phyloP scores from a whole-genome alignment of 1,284 basidiomycete species.

The Irpex lacteus region DNA sequence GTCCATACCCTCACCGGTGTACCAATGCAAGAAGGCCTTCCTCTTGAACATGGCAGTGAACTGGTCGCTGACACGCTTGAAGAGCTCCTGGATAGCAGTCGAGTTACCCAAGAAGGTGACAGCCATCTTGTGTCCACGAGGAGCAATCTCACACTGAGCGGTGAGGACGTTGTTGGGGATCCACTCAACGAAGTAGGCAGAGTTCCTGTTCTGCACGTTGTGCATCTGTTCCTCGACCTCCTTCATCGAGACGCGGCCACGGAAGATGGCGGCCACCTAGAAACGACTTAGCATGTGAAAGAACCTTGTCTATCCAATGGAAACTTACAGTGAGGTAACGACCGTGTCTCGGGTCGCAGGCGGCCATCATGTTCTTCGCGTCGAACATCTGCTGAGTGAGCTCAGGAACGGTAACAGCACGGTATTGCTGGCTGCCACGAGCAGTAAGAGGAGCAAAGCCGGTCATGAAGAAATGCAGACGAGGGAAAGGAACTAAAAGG shows the following conservation, averaged over 20 bases:
- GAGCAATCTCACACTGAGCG: slow-evolving; percentile 94
- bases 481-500: slow-evolving; percentile 85
- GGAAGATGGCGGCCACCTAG: slow-evolving; percentile 95
- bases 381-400: slow-evolving; percentile 99
- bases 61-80: slow-evolving; percentile 96
- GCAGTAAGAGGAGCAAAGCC: slow-evolving; percentile 96
- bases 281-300: background rate
- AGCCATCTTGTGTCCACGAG: slow-evolving; percentile 92
- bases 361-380: slow-evolving; percentile 98
- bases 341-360: slow-evolving; percentile 92
- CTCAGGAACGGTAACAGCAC: slow-evolving; percentile 94
- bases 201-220: slow-evolving; percentile 96
- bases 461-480: slow-evolving; percentile 99
- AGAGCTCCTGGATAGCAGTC: slow-evolving; percentile 95
- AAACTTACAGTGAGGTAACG: slow-evolving; percentile 82
- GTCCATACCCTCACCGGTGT: slow-evolving; percentile 98
- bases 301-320: background rate
- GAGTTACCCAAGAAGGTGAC: slow-evolving; percentile 98
- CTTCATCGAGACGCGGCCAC: slow-evolving; percentile 98
- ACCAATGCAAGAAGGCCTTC: slow-evolving; percentile 99
- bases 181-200: slow-evolving; percentile 98
- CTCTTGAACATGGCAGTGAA: slow-evolving; percentile 99
- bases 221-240: slow-evolving; percentile 99
- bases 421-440: slow-evolving; percentile 90
- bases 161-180: slow-evolving; percentile 98